Percentiles rank a stretch among this genome's conserved stretches.
Conservation (phyloP, 331 rosid species). For the Quercus phellos region DNA sequence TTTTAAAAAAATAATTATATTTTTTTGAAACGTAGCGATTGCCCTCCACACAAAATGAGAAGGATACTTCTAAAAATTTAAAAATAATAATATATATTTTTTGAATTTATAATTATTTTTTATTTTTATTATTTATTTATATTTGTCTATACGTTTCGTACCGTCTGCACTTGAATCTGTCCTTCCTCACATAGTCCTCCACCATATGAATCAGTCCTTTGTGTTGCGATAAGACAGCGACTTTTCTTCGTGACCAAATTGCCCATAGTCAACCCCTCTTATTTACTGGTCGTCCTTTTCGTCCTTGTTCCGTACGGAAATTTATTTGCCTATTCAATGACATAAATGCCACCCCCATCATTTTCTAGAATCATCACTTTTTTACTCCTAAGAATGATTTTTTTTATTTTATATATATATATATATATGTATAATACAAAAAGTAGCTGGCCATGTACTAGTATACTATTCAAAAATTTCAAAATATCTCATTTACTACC, state of each 20-base stretch:
- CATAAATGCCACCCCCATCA: conserved; percentile 26
- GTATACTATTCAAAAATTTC: no score
- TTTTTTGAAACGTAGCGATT: no score
- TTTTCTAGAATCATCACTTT: neutral
- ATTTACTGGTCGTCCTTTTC: conserved; percentile 31
- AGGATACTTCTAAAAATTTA: neutral
- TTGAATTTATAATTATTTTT: neutral
- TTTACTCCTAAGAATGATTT: no score
- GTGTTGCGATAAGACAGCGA: conserved; percentile 7
- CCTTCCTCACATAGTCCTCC: conserved; percentile 95
- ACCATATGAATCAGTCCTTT: conserved; percentile 44
- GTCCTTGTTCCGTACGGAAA: conserved; percentile 65
- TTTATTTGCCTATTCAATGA: neutral
- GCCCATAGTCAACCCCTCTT: conserved; percentile 14
- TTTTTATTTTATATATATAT: no score
- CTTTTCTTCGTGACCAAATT: neutral
- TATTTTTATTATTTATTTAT: neutral
- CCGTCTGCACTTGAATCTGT: conserved; percentile 69
- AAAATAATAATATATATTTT: neutral
- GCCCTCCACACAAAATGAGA: neutral
- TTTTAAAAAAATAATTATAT: neutral
- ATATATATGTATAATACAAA: no score
- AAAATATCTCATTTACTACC: no score
- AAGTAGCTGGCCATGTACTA: no score
- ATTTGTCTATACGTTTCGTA: conserved; percentile 42